Base-by-base conservation (phyloP, 306 rosid species). In the Cicer yamashitae region DNA sequence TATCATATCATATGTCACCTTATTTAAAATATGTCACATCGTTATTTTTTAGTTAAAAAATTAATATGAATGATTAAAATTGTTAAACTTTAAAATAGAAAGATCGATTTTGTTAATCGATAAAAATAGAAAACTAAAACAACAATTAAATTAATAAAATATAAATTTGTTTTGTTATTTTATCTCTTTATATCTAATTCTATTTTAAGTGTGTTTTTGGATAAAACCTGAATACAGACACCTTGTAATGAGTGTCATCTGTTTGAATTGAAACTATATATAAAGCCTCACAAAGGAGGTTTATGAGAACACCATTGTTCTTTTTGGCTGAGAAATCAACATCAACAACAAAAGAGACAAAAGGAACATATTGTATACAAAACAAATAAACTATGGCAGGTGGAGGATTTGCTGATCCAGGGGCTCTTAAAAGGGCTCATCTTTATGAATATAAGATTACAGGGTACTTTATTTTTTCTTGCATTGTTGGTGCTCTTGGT, bases 401-500 rank as follows among this genome's bases (percentile, higher is more conserved):
- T 0, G 96, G 98, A 20, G 91, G 75, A 34, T 81, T 87, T 75
- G 48, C 22, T 1, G 79, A 50, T 43, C 86, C 44, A 0, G 88
- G 22, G 1, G 10, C 56, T 3, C 75, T 76, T 20, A 90, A 82
- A 13, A 86, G 98, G 65, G 94, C 94, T 67, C 90, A 86, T 79
- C 92, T 87, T 8, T 91, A 91, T 13, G 91, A 93, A 81, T 75
- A 91, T 71, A 86, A 76, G 10, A 91, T 84, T 15, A 91, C 94
- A 3, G 8, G 79, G 1, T 91, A 80, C 77, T 89, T 89, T 84
- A 70, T 91, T 47, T 88, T 82, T 71, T 82, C 94, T 43, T 89
- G 92, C 76, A 56, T 93, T 5, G 89, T 93, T 75, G 97, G 92
- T 1, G 97, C 96, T 41, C 90, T 93, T 67, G 98, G 98, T 60